Evolutionary conservation across 2,329 filamentous ascomycete genomes (phyloP), one percentile per base, ranked within the genome.

Genomic region (Ophiognomonia clavigignenti-juglandacearum): DNA sequence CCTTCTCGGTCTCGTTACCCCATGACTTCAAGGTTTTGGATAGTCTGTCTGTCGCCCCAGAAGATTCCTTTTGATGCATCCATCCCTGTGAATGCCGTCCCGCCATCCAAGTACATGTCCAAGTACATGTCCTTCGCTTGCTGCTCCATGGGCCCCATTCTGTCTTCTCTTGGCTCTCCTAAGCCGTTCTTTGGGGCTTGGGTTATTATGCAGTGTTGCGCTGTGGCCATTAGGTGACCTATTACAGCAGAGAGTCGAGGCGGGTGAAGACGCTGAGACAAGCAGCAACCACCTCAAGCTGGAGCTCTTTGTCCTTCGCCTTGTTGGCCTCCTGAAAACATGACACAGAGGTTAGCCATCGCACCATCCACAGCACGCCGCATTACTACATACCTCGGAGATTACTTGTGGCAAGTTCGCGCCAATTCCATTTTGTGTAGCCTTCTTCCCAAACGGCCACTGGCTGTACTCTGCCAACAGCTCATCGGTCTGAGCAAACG

Each of bases 211-310:
- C 44, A 40, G 41, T 47, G 37, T 37, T 32, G 43, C 20, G 35
- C 39, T 23, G 27, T 19, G 27, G 31, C 24, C 22, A 20, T 43
- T 24, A 16, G 19, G 6, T 16, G 18, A 14, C 32, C 29, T 43
- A 51, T 72, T 80, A 98, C 65, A 98, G 83, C 53, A 98, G 77
- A 43, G 93, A 97, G 72, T 98, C 93, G 61, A 98, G 86, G 64
- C 92, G 83, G 55, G 93, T 98, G 68, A 98, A 98, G 61, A 98
- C 93, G 71, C 87, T 96, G 67, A 98, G 72, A 68, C 93, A 97
- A 57, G 93, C 93, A 43, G 93, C 91, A 45, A 98, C 89, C 61
- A 96, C 92, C 79, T 98, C 93, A 55, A 98, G 78, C 67, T 97
- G 93, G 60, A 97, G 77, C 65, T 98, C 93, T 72, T 88, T 95